Evolutionary conservation across 139 green algal species (phyloP).

Genomic region (Edaphochlamys debaryana): DNA sequence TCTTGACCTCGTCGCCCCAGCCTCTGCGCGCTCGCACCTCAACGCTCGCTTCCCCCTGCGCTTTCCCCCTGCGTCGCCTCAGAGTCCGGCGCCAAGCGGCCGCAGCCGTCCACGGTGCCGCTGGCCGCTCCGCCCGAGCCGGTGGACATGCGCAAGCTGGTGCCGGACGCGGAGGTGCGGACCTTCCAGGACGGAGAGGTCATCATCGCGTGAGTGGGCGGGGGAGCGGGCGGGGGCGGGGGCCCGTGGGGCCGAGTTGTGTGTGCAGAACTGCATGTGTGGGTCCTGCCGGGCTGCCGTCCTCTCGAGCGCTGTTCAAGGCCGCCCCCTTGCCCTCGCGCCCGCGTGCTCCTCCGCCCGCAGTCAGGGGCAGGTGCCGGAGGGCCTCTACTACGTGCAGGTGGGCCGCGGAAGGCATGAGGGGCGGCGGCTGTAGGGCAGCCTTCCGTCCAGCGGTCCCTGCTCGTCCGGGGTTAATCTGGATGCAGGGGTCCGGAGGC

Average conservation of each 20-base stretch:
- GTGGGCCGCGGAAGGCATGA: no score
- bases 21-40: no score
- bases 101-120: slow-evolving; percentile 2
- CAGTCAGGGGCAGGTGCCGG: slow-evolving; percentile 45
- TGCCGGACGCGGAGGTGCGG: slow-evolving; percentile 47
- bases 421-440: no score
- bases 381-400: slow-evolving; percentile 56
- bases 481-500: no score
- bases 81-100: slow-evolving; percentile 13
- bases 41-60: no score
- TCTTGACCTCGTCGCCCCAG: no score
- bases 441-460: no score
- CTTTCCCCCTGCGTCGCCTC: no score
- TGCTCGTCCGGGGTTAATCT: no score
- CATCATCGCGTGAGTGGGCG: slow-evolving; percentile 35
- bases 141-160: slow-evolving; percentile 32
- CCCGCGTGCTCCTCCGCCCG: no score
- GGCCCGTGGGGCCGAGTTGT: background rate
- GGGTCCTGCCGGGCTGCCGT: background rate
- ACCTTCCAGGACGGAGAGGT: slow-evolving; percentile 40
- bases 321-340: background rate
- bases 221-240: background rate
- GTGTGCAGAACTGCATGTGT: no score
- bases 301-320: background rate
- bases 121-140: slow-evolving; percentile 33